Conservation (phyloP, 2,329 filamentous ascomycete genomes). For the Penicillium sclerotigenum region DNA sequence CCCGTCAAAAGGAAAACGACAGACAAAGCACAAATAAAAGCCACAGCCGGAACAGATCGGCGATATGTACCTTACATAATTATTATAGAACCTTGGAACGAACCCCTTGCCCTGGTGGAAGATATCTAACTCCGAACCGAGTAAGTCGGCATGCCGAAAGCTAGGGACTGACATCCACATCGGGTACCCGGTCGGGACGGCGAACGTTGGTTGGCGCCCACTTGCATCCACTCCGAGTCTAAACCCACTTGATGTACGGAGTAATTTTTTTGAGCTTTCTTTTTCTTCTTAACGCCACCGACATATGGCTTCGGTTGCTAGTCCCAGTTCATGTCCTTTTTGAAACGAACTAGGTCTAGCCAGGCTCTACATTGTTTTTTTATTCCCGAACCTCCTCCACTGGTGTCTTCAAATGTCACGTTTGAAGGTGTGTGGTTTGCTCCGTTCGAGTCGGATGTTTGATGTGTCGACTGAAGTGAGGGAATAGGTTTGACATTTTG, state of each 20-base stretch:
- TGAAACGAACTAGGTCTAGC: neutral
- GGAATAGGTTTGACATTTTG: neutral
- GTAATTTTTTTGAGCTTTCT: neutral
- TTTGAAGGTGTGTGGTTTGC: neutral
- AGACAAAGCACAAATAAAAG: neutral
- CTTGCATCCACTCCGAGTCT: neutral
- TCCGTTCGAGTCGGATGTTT: neutral
- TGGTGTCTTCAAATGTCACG: neutral
- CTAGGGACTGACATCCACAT: neutral
- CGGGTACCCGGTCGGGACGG: neutral
- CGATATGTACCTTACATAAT: neutral
- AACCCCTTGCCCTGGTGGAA: neutral
- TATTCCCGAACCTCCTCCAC: neutral
- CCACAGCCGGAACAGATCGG: neutral
- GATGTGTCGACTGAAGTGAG: neutral
- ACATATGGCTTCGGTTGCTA: neutral
- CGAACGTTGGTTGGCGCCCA: neutral
- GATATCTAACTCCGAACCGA: neutral
- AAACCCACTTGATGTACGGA: neutral
- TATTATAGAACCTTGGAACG: neutral
- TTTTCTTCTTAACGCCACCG: neutral
- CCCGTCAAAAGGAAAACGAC: neutral
- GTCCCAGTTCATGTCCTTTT: neutral
- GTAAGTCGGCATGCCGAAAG: constrained; percentile 1
- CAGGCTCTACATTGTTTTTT: neutral